Conservation (phyloP, 257 asterid species). For the Scutellaria barbata region DNA sequence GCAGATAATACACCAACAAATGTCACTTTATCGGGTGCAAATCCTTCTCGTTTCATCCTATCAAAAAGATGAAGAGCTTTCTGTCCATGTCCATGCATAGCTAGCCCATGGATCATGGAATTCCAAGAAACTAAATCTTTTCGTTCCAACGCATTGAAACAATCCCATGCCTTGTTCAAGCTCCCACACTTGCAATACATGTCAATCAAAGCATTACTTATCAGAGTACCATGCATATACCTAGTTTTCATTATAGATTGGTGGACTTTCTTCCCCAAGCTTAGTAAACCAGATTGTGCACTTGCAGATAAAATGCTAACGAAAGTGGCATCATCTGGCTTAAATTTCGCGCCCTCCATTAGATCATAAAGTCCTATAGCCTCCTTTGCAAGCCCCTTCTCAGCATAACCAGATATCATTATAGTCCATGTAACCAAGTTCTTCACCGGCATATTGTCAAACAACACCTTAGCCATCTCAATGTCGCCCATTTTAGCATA, state of each 20-base stretch:
- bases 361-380: slow-evolving; percentile 58
- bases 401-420: slow-evolving; percentile 70
- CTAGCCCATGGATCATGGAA: slow-evolving; percentile 79
- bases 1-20: slow-evolving; percentile 71
- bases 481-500: slow-evolving; percentile 66
- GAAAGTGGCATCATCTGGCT: slow-evolving; percentile 59
- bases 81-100: slow-evolving; percentile 66
- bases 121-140: slow-evolving; percentile 83
- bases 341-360: slow-evolving; percentile 49
- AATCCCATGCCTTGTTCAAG: slow-evolving; percentile 57
- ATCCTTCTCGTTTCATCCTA: slow-evolving; percentile 62
- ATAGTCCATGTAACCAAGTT: slow-evolving; percentile 81
- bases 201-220: slow-evolving; percentile 71
- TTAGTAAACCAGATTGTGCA: slow-evolving; percentile 70
- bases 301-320: slow-evolving; percentile 70
- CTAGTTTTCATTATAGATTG: slow-evolving; percentile 40
- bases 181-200: slow-evolving; percentile 89
- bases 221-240: slow-evolving; percentile 43
- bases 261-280: slow-evolving; percentile 77
- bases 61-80: slow-evolving; percentile 66
- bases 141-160: slow-evolving; percentile 50
- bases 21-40: slow-evolving; percentile 69
- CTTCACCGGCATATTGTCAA: slow-evolving; percentile 82
- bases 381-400: slow-evolving; percentile 67
- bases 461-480: slow-evolving; percentile 71